Evolutionary conservation across 768 basidiomycete species (phyloP), one percentile per base, ranked within the genome.

Genomic region (Hydnomerulius pinastri): DNA sequence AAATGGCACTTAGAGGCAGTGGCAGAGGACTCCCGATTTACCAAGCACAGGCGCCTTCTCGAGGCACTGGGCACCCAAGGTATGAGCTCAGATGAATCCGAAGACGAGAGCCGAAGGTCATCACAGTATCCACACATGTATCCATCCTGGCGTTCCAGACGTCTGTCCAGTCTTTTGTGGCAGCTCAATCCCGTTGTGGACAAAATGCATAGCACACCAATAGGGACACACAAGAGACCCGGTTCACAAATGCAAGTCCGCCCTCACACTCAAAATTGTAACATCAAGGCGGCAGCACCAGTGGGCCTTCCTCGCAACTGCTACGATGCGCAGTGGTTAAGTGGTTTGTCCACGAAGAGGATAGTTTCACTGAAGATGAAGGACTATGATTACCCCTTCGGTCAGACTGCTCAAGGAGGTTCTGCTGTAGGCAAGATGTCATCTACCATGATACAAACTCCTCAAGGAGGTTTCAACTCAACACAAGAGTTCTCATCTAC

Each of bases 81-180:
- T 13, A 33, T 45, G 43, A 45, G 43, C 43, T 45, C 43, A 28
- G 43, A 45, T 18, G 28, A 45, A 29, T 45, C 43, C 28, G 25
- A 28, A 7, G 30, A 46, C 18, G 18, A 33, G 21, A 24, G 20
- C 4, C 20, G 33, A 4, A 13, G 21, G 18, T n/a, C 17, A 17
- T 36, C 28, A 21, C 3, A 15, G 5, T 46, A 29, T 20, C 9
- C 23, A 4, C 44, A 20, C 15, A 32, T 46, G 8, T 33, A 32
- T 33, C 44, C 29, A 20, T 25, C 44, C 29, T 46, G 44, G 44
- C 29, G 29, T 30, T 29, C 27, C 29, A n/a, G n/a, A 15, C n/a
- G 30, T 13, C 30, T 46, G 7, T 27, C 44, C 23, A 33, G 10
- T 7, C 33, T 46, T 20, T 17, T 46, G 17, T 36, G 33, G n/a